Evolutionary conservation across 306 rosid species (phyloP).

Genomic region (Quercus robur): DNA sequence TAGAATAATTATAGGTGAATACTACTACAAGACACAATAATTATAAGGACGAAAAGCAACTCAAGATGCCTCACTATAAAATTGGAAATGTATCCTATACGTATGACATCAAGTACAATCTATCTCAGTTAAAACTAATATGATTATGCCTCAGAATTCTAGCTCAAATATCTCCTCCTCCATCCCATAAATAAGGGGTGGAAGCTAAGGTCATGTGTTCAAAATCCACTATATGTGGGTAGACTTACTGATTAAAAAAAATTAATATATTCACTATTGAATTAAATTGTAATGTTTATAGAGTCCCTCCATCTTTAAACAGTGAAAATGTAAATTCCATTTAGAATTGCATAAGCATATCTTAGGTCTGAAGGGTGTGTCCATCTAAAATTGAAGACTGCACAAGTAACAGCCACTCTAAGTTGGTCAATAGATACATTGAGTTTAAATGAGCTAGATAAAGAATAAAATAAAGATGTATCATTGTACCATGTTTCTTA

Average conservation of each 20-base stretch:
- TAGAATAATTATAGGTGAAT: neutral
- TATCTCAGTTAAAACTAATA: neutral
- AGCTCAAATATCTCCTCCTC: no score
- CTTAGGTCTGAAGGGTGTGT: neutral
- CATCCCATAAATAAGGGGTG: no score
- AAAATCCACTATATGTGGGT: no score
- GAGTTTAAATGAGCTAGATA: neutral
- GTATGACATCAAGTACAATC: neutral
- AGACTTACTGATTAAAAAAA: no score
- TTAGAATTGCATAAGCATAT: neutral
- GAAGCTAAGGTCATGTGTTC: no score
- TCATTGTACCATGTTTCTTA: neutral
- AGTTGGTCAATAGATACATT: neutral
- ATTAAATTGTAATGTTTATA: neutral
- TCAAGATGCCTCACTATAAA: neutral
- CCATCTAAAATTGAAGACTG: neutral
- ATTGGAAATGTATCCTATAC: neutral
- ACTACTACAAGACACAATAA: neutral
- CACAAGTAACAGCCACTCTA: neutral
- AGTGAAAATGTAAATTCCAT: neutral
- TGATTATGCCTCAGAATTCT: no score
- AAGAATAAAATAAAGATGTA: neutral
- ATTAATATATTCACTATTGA: neutral
- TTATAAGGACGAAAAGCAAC: no score
- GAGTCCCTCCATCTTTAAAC: neutral